Evolutionary conservation across 2,329 filamentous ascomycete genomes (phyloP).

Genomic region (Aureobasidium zeae): DNA sequence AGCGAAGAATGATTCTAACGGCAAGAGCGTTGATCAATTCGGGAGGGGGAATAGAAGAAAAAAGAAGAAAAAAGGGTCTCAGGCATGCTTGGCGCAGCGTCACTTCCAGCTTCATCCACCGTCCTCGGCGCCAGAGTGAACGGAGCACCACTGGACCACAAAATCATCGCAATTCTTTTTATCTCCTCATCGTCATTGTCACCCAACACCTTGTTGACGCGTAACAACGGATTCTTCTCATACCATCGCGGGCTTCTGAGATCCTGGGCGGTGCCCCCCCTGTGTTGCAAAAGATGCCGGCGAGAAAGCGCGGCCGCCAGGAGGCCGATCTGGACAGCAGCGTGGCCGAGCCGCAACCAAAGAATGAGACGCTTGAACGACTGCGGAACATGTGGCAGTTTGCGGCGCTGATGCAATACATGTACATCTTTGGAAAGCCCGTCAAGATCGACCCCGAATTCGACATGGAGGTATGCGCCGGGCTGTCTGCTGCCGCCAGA

Average conservation of each 20-base stretch:
- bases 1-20: too few relatives aligned
- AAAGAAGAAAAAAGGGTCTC: too few relatives aligned
- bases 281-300: conserved; percentile 36
- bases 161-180: background rate
- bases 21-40: too few relatives aligned
- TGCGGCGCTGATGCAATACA: conserved; percentile 86
- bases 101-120: background rate
- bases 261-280: background rate
- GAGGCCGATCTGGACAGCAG: conserved; percentile 39
- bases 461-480: conserved; percentile 67
- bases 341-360: conserved; percentile 11
- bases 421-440: conserved; percentile 78
- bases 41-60: too few relatives aligned
- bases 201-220: too few relatives aligned
- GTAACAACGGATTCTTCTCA: background rate
- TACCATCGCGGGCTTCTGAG: background rate
- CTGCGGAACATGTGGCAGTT: conserved; percentile 94
- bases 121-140: too few relatives aligned
- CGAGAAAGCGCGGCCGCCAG: conserved; percentile 48
- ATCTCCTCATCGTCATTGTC: background rate
- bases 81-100: too few relatives aligned
- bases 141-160: too few relatives aligned
- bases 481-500: too few relatives aligned
- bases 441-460: conserved; percentile 85
- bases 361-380: conserved; percentile 47